Percentiles rank a stretch among this genome's conserved stretches.
Conservation (phyloP, 805 yeast species). For the Candida ulmi region DNA sequence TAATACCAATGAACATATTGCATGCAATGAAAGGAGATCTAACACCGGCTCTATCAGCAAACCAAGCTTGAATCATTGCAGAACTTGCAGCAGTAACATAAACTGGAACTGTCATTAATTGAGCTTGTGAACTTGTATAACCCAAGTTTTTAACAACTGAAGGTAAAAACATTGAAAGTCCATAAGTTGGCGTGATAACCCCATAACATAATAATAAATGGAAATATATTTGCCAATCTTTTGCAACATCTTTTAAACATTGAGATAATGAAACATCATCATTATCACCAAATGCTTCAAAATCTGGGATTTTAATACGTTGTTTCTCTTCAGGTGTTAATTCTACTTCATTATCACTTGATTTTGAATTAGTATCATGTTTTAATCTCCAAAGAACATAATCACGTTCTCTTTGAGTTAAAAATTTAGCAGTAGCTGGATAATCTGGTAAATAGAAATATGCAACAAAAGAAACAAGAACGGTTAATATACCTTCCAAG, state of each 20-base stretch:
- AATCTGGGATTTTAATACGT: conserved; percentile 1
- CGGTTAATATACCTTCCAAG: conserved; percentile 32
- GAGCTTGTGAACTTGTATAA: conserved; percentile 32
- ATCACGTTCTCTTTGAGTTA: conserved; percentile 30
- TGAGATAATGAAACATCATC: conserved; percentile 11
- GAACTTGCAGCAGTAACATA: conserved; percentile 29
- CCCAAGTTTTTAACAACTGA: conserved; percentile 36
- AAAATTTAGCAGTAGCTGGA: conserved; percentile 41
- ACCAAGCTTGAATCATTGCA: conserved; percentile 23
- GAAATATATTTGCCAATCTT: conserved; percentile 27
- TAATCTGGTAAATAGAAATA: conserved; percentile 32
- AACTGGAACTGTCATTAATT: conserved; percentile 37
- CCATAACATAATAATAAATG: conserved; percentile 26
- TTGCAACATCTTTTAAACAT: conserved; percentile 18
- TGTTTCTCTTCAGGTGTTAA: neutral
- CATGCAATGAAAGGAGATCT: conserved; percentile 27
- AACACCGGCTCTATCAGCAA: conserved; percentile 23
- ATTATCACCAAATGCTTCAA: conserved; percentile 8
- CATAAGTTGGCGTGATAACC: conserved; percentile 29
- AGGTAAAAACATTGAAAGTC: conserved; percentile 35
- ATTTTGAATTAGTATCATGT: conserved; percentile 7
- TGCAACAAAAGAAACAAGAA: conserved; percentile 33
- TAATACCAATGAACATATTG: conserved; percentile 23
- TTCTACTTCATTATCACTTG: conserved; percentile 3
- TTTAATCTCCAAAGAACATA: conserved; percentile 19